phyloP scores from a whole-genome alignment of 1,284 basidiomycete genomes.

The Malassezia slooffiae region DNA sequence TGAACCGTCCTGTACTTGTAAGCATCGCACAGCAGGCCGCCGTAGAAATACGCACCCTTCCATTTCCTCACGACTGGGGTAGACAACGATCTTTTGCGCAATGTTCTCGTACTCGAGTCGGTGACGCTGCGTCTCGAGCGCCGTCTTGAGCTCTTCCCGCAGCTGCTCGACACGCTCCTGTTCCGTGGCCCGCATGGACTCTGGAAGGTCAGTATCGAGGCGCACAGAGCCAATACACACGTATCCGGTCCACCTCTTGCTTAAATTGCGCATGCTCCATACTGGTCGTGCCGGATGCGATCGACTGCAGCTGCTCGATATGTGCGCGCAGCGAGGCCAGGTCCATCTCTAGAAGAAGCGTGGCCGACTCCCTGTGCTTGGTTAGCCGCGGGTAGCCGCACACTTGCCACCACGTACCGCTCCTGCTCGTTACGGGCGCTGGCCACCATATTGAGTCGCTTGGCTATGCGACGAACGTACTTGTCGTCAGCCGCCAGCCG shows the following conservation, averaged over 20 bases:
- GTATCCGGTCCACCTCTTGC: neutral
- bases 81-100: constrained; percentile 14
- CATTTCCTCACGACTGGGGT: constrained; percentile 10
- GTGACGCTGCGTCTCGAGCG: neutral
- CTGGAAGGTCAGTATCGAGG: neutral
- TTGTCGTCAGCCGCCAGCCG: constrained; percentile 14
- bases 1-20: constrained; percentile 1
- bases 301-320: neutral
- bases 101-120: constrained; percentile 8
- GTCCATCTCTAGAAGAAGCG: constrained; percentile 2
- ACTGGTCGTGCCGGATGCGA: neutral
- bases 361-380: neutral
- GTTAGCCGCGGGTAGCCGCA: neutral
- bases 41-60: constrained; percentile 2
- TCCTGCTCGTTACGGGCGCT: neutral
- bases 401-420: constrained; percentile 3
- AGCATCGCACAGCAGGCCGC: too few relatives aligned
- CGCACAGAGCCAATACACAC: constrained; percentile 2
- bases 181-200: too few relatives aligned
- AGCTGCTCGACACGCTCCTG: neutral
- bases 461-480: constrained; percentile 10
- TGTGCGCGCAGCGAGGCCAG: constrained; percentile 2
- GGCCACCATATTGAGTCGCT: constrained; percentile 6
- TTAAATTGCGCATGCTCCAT: constrained; percentile 5
- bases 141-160: neutral